phyloP scores from a whole-genome alignment of 805 yeast species.

The Candida takata region DNA sequence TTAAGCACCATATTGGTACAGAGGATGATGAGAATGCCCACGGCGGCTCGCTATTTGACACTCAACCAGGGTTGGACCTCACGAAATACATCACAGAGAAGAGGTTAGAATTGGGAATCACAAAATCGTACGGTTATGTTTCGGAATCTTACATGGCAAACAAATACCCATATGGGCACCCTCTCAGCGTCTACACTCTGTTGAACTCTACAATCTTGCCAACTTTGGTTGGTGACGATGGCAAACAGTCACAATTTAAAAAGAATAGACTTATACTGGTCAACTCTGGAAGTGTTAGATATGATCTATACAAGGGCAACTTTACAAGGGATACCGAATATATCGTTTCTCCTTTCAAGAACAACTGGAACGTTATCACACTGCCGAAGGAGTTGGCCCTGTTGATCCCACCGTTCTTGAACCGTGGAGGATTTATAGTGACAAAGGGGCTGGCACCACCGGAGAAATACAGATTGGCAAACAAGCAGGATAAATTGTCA shows the following conservation, averaged over 20 bases:
- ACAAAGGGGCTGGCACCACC: slow-evolving; percentile 13
- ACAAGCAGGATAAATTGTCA: background rate
- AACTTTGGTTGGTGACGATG: slow-evolving; percentile 26
- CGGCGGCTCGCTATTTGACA: slow-evolving; percentile 43
- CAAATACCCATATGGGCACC: slow-evolving; percentile 55
- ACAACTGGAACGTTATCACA: slow-evolving; percentile 64
- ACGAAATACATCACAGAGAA: slow-evolving; percentile 36
- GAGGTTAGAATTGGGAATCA: slow-evolving; percentile 45
- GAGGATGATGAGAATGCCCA: too few relatives aligned
- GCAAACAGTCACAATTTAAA: background rate
- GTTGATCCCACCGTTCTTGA: slow-evolving; percentile 47
- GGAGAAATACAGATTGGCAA: slow-evolving; percentile 2
- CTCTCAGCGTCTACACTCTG: slow-evolving; percentile 51
- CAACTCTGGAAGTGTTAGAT: slow-evolving; percentile 85
- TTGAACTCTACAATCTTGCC: slow-evolving; percentile 53
- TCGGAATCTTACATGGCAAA: slow-evolving; percentile 58
- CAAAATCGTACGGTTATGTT: slow-evolving; percentile 57
- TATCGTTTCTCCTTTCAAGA: slow-evolving; percentile 79
- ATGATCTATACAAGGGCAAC: slow-evolving; percentile 78
- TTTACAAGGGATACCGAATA: slow-evolving; percentile 75
- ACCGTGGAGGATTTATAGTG: slow-evolving; percentile 43
- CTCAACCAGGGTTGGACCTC: slow-evolving; percentile 46
- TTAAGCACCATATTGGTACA: slow-evolving; percentile 48
- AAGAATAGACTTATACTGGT: slow-evolving; percentile 50
- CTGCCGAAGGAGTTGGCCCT: slow-evolving; percentile 55